Conservation (phyloP, 2,329 filamentous ascomycete species). For the Chrysosporium keratinophilum region DNA sequence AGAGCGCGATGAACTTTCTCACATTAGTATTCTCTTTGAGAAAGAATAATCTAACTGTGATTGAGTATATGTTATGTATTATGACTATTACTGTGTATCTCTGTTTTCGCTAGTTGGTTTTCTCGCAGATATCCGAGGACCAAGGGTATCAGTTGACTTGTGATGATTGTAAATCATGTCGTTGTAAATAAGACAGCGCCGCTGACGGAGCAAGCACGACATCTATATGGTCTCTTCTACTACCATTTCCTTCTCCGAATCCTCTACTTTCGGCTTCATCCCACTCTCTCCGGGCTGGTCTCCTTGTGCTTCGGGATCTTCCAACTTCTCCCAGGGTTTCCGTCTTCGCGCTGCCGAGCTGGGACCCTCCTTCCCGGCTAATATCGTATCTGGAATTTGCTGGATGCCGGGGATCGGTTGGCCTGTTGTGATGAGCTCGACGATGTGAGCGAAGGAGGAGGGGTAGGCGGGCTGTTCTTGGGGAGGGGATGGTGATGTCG, state of each 20-base stretch:
- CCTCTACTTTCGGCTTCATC: neutral
- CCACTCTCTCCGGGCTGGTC: neutral
- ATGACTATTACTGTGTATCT: too few species aligned
- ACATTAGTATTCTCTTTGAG: too few species aligned
- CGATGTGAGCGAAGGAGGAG: conserved; percentile 71
- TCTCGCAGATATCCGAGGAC: too few species aligned
- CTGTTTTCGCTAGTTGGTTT: too few species aligned
- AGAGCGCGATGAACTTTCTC: too few species aligned
- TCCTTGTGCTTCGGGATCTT: neutral
- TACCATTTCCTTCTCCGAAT: neutral
- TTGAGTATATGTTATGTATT: too few species aligned
- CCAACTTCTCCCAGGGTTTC: conserved; percentile 75
- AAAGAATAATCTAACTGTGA: too few species aligned
- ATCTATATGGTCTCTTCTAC: neutral
- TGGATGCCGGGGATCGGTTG: conserved; percentile 78
- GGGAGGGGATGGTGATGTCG: neutral
- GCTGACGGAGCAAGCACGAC: neutral
- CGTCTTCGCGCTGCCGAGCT: conserved; percentile 44
- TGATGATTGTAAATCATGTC: neutral
- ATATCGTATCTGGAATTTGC: conserved; percentile 70
- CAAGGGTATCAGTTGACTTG: neutral
- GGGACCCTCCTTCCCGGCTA: conserved; percentile 56
- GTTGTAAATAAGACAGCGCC: neutral
- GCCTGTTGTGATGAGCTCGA: conserved; percentile 72
- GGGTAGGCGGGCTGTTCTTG: conserved; percentile 59